Percentiles rank a stretch among this genome's conserved stretches.
These are phyloP conservation scores for Thielaviopsis musarum DNA, from an alignment of 2,329 filamentous ascomycete genomes.

Conservation along the genomic window DNA sequence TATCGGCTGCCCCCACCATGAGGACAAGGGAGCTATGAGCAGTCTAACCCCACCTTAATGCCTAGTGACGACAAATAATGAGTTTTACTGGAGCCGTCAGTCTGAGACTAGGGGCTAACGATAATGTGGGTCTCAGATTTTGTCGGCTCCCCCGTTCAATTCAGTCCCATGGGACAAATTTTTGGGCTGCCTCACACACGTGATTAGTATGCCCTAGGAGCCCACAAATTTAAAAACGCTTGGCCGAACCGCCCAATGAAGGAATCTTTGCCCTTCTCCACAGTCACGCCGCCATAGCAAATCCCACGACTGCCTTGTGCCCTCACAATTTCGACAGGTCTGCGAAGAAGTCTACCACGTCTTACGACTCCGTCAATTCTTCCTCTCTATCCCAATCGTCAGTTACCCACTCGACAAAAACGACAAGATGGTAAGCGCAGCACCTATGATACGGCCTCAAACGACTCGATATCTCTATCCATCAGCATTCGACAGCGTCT, in stretches of 20 bases:
- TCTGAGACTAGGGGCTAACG: neutral
- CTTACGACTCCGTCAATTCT: constrained; percentile 12
- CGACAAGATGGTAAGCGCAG: constrained; percentile 53
- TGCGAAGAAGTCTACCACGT: constrained; percentile 12
- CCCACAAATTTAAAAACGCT: neutral
- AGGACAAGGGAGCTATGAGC: too few species aligned
- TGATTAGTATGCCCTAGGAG: neutral
- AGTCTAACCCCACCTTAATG: neutral
- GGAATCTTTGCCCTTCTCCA: constrained; percentile 7
- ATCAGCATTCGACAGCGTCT: constrained; percentile 3
- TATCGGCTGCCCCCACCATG: too few species aligned
- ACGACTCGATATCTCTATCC: neutral
- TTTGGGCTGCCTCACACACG: neutral
- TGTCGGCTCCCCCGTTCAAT: too few species aligned
- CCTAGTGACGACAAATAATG: neutral
- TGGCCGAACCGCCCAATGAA: neutral
- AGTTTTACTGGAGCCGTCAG: too few species aligned
- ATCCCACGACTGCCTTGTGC: constrained; percentile 9
- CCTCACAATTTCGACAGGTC: constrained; percentile 11
- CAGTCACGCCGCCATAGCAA: constrained; percentile 7
- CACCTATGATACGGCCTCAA: neutral
- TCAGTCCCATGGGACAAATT: neutral
- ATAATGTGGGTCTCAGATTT: neutral
- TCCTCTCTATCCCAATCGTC: constrained; percentile 11
- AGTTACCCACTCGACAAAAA: constrained; percentile 13